Evolutionary conservation across 2,329 filamentous ascomycete species (phyloP), one percentile per base, ranked within the genome.

Genomic region (Fusarium gaditjirri): DNA sequence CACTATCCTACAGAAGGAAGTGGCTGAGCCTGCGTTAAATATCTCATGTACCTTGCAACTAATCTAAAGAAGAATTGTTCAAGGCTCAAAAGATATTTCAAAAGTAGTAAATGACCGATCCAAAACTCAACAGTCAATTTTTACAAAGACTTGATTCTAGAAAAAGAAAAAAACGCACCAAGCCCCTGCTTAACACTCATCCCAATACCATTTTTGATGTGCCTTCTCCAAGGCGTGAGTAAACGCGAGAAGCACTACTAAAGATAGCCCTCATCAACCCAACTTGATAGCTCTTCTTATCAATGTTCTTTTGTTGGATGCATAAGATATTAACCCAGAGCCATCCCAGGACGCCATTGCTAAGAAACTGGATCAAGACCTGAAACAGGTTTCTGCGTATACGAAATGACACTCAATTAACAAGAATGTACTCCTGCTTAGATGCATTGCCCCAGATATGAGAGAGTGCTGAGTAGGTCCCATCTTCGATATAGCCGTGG

Each of bases 241-340:
- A 61, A 3, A 64, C 46, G 1, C 9, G 16, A 27, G 33, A 23
- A 12, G 61, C 46, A 12, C 35, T 25, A 21, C 56, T 49, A 21
- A 52, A 64, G 6, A 64, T 60, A 2, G 4, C 6, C 2, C 39
- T 10, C 55, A 64, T 60, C 13, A 38, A n/a, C 3, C 46, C 33
- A 3, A 65, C 56, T 29, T 54, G 56, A 5, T 47, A 47, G n/a
- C 27, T 64, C 12, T 64, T 64, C 21, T 64, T 39, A 6, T 64
- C 61, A 11, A 39, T 0, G 4, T 64, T 29, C 17, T 47, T 61
- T 2, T 64, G 39, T 19, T 61, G 61, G 7, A 64, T 64, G 33
- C 27, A 53, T 13, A 53, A 11, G 4, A 27, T 61, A 13, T 64
- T 39, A 17, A 64, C 27, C 46, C 61, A 61, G 4, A 61, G 33